Evolutionary conservation across 2,329 filamentous ascomycete species (phyloP), one percentile per base, ranked within the genome.

Genomic region (Pseudocercospora crystallina): DNA sequence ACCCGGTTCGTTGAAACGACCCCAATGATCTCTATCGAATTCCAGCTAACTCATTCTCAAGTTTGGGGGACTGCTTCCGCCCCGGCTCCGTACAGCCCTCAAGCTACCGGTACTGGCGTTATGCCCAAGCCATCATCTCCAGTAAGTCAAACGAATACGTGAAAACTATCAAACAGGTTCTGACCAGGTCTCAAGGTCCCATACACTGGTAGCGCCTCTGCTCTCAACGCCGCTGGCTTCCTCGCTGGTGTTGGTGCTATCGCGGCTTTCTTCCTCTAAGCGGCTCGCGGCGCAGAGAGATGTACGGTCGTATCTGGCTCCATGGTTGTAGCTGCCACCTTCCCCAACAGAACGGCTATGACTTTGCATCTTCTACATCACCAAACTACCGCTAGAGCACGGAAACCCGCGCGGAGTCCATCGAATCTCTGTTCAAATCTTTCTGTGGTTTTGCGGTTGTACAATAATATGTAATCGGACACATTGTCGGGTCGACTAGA

Each of bases 211-310:
- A 51, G 54, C n/a, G 59, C 54, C 41, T 45, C 35, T 43, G 48
- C 46, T 29, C 39, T 59, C 46, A 57, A 58, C 47, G 59, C 56
- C 31, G 58, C 51, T 31, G 56, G 59, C 31, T 43, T 59, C 34
- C 49, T 63, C 39, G 54, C 56, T 32, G 59, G 54, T 48, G 47
- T 57, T 33, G 61, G 57, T 52, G 60, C 59, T 47, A 48, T 61
- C 39, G 53, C 58, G 26, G 61, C 61, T 54, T 48, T 63, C 59
- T 63, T 63, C 57, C 41, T 63, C 43, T 63, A 61, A 52, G 44
- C 47, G 48, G 31, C 31, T 53, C 43, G 44, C 40, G 41, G 44
- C 48, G 40, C 20, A 46, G n/a, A 29, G 43, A 46, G 42, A 57
- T 49, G 44, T 51, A 43, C 29, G 52, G 52, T 45, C 50, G 51